Percentiles rank a stretch among this genome's conserved stretches.
These are phyloP conservation scores for Luvunga scandens DNA, from an alignment of 345 rosid genomes.

Conservation along the genomic window DNA sequence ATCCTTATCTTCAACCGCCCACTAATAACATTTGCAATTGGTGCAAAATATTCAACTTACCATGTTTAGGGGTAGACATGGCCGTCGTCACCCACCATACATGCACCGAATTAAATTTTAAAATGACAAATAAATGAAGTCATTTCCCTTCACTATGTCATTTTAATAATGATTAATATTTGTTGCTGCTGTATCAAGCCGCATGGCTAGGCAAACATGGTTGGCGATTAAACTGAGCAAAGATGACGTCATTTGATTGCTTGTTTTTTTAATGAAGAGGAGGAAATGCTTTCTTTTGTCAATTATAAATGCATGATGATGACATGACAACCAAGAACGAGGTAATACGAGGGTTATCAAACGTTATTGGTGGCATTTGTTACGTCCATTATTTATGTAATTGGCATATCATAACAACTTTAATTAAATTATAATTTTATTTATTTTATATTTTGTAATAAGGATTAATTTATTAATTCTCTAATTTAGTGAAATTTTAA, in stretches of 20 bases:
- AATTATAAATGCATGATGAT: background rate
- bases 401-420: no score
- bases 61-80: background rate
- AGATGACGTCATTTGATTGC: conserved; percentile 13
- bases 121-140: background rate
- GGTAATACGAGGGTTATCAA: background rate
- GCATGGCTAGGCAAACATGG: background rate
- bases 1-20: conserved; percentile 22
- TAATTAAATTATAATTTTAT: no score
- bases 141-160: background rate
- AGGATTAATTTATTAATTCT: no score
- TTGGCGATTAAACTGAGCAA: background rate
- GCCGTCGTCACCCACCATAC: background rate
- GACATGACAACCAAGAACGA: background rate
- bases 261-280: background rate
- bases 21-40: background rate
- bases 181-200: background rate
- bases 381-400: no score
- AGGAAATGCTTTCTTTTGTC: no score
- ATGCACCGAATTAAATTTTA: no score
- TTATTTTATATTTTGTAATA: no score
- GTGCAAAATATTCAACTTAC: conserved; percentile 3
- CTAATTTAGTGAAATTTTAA: no score
- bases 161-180: background rate
- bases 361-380: conserved; percentile 11